Evolutionary conservation across 2,329 filamentous ascomycete species (phyloP), one percentile per base, ranked within the genome.

Genomic region (Sordariomycetes sp.): DNA sequence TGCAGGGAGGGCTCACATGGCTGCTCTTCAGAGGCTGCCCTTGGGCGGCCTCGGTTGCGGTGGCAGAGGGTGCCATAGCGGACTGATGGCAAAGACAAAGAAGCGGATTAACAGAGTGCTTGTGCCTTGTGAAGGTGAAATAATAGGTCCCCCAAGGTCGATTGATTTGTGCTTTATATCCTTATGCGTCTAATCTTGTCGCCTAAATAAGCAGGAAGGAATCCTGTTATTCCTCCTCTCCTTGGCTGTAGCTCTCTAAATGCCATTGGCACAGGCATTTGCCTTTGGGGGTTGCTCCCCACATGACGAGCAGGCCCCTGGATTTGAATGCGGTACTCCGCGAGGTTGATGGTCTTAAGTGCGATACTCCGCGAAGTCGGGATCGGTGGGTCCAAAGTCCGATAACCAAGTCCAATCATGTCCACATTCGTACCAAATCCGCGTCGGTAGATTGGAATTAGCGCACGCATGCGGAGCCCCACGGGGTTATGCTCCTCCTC

Each of bases 1-100:
- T 64, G 60, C 65, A 67, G 2, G 58, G 62, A 6, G 25, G 59
- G 56, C 57, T 62, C 28, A 57, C 22, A n/a, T 56, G 15, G 7
- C 42, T 17, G 42, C 42, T 39, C 36, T 39, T 39, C 36, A 39
- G 36, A 39, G 36, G 13, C 42, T 6, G 12, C 36, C 12, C 42
- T 10, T 48, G 42, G 42, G 42, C 5, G n/a, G 15, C 3, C 15
- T 48, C 10, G 15, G 42, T 39, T 20, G 42, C 22, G n/a, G 42
- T 48, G n/a, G 42, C 36, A 17, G 36, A 39, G 36, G 36, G 36
- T 17, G 36, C 36, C 36, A 39, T 39, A 12, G 10, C 13, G 36
- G 36, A 39, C n/a, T 17, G 13, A 12, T 12, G 36, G 3, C 3
- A 39, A 39, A 3, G 36, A 39, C 5, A 12, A 39, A 39, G 15